These are phyloP conservation scores for Podospora pseudocomata DNA, from an alignment of 495 filamentous ascomycete genomes.

Conservation along the genomic window DNA sequence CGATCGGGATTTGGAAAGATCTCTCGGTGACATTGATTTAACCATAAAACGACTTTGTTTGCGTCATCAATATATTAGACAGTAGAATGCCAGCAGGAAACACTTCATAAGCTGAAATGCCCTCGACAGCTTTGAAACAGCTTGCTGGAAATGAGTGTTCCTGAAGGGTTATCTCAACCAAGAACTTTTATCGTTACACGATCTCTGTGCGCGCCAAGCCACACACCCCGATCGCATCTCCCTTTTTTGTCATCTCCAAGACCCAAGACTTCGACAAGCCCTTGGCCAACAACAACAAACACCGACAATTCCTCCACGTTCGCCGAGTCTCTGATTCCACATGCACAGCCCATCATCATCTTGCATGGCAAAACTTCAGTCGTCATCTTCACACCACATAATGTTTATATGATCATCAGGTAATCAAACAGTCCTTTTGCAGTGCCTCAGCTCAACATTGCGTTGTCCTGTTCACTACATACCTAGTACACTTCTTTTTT, in stretches of 20 bases:
- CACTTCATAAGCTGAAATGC: neutral
- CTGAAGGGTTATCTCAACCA: neutral
- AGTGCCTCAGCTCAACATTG: neutral
- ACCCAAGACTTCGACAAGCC: slow-evolving; percentile 3
- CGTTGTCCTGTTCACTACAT: neutral
- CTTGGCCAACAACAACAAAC: neutral
- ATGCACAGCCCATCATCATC: neutral
- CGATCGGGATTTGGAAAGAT: neutral
- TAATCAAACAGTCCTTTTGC: neutral
- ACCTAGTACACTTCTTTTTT: neutral
- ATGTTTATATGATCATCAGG: neutral
- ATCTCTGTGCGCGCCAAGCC: slow-evolving; percentile 1
- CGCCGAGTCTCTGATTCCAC: neutral
- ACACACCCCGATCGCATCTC: neutral
- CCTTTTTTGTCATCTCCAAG: neutral
- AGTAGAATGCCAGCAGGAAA: neutral
- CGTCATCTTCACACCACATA: neutral
- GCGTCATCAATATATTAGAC: neutral
- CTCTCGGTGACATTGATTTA: neutral
- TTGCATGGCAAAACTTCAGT: neutral
- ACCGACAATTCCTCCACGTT: neutral
- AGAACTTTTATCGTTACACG: neutral
- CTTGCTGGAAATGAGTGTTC: neutral
- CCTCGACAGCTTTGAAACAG: neutral
- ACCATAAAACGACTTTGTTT: neutral